These are phyloP conservation scores for Barnettozyma californica DNA, from an alignment of 805 yeast species.

Conservation along the genomic window DNA sequence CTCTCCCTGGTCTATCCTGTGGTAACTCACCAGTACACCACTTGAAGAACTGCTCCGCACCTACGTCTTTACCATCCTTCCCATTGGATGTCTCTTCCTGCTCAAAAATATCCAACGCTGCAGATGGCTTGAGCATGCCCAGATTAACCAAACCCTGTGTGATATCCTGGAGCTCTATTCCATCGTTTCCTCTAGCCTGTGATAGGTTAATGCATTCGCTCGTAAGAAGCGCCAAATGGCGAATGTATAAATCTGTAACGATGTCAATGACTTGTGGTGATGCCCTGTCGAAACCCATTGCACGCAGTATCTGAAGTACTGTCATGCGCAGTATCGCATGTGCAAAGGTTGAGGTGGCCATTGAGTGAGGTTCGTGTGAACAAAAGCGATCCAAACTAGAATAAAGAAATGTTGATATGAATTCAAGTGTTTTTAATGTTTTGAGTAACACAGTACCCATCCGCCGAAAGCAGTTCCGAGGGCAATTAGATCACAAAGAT, in stretches of 20 bases:
- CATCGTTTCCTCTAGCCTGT: conserved; percentile 40
- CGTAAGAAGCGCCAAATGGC: conserved; percentile 53
- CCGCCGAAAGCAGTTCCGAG: not conserved
- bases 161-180: conserved; percentile 58
- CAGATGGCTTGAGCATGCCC: conserved; percentile 57
- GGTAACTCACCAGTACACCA: conserved; percentile 45
- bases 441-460: not conserved
- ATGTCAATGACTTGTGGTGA: conserved; percentile 66
- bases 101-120: conserved; percentile 49
- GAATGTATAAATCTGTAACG: conserved; percentile 69
- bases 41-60: conserved; percentile 45
- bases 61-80: conserved; percentile 27
- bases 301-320: conserved; percentile 47
- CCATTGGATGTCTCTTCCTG: conserved; percentile 29
- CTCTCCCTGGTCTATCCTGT: conserved; percentile 33
- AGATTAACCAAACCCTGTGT: conserved; percentile 62
- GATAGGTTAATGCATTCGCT: conserved; percentile 40
- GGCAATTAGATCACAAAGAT: not conserved
- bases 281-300: conserved; percentile 80
- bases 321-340: conserved; percentile 2
- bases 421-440: not conserved
- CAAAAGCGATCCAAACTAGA: not conserved
- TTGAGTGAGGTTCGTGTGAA: not conserved
- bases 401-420: not conserved
- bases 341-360: not conserved